These are phyloP conservation scores for Silene uniflora DNA, from an alignment of 148 eudicot genomes.

Conservation along the genomic window DNA sequence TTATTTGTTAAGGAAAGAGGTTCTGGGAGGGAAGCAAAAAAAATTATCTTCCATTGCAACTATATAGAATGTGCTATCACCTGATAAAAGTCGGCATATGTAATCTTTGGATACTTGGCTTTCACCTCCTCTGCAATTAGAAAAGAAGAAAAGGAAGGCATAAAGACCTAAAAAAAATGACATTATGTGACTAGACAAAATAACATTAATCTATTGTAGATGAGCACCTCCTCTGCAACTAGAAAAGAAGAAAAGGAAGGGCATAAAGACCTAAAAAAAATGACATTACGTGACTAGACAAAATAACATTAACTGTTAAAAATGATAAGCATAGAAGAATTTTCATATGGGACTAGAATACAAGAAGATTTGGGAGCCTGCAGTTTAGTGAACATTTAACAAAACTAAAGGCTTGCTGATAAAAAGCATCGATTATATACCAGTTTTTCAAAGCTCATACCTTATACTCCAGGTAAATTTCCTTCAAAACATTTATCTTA, in stretches of 20 bases:
- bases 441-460: too few relatives aligned
- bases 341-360: background rate
- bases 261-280: background rate
- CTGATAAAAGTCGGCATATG: conserved; percentile 98
- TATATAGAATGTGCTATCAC: conserved; percentile 30
- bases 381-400: too few relatives aligned
- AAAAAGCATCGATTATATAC: too few relatives aligned
- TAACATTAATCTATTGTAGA: too few relatives aligned
- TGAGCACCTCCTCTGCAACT: conserved; percentile 86
- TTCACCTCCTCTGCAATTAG: conserved; percentile 84
- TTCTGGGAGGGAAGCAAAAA: background rate
- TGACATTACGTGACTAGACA: background rate
- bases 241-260: conserved; percentile 3
- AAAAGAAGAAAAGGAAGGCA: conserved; percentile 1
- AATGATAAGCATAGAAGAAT: background rate
- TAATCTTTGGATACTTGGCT: conserved; percentile 72
- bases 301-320: too few relatives aligned
- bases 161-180: background rate
- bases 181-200: background rate
- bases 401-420: too few relatives aligned
- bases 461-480: too few relatives aligned
- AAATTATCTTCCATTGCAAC: background rate
- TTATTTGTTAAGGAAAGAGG: background rate
- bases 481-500: too few relatives aligned
- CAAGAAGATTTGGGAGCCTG: background rate